Evolutionary conservation across 2,329 filamentous ascomycete species (phyloP).

Genomic region (Pseudocercospora fijiensis): DNA sequence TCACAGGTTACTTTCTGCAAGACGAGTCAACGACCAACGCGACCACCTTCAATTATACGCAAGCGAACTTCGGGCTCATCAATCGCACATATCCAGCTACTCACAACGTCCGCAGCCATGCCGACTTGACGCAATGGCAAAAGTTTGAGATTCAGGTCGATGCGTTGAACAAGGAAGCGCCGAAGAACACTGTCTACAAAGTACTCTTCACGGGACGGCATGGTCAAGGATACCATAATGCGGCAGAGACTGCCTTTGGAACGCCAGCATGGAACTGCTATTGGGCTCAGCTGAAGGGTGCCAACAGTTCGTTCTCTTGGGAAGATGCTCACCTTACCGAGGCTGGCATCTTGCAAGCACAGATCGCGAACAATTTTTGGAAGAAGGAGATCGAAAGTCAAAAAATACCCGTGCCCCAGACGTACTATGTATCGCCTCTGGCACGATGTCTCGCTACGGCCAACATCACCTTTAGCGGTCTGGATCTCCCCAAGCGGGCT

Average conservation of each 20-base stretch:
- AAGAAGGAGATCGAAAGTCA: slow-evolving; percentile 53
- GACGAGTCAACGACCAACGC: slow-evolving; percentile 59
- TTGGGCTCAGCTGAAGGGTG: slow-evolving; percentile 61
- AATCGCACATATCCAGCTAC: slow-evolving; percentile 61
- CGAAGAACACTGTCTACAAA: slow-evolving; percentile 61
- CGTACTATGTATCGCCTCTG: slow-evolving; percentile 66
- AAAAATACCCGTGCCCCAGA: slow-evolving; percentile 61
- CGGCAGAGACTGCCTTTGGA: slow-evolving; percentile 64
- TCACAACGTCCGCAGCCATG: slow-evolving; percentile 36
- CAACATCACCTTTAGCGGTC: slow-evolving; percentile 59
- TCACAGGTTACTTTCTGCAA: slow-evolving; percentile 64
- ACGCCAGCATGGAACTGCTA: slow-evolving; percentile 68
- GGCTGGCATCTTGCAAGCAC: slow-evolving; percentile 57
- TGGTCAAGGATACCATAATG: slow-evolving; percentile 65
- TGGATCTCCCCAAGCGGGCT: slow-evolving; percentile 52
- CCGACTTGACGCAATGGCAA: slow-evolving; percentile 62
- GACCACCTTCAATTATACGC: slow-evolving; percentile 61
- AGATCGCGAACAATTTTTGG: slow-evolving; percentile 63
- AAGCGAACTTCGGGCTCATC: slow-evolving; percentile 65
- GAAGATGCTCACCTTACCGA: slow-evolving; percentile 62
- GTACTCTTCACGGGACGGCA: slow-evolving; percentile 70
- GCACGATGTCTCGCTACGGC: slow-evolving; percentile 63
- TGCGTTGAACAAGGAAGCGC: slow-evolving; percentile 53
- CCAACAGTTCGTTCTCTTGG: slow-evolving; percentile 63
- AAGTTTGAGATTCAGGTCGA: slow-evolving; percentile 60